These are phyloP conservation scores for Fusarium cicatricum DNA, from an alignment of 2,329 filamentous ascomycete genomes.

Conservation along the genomic window DNA sequence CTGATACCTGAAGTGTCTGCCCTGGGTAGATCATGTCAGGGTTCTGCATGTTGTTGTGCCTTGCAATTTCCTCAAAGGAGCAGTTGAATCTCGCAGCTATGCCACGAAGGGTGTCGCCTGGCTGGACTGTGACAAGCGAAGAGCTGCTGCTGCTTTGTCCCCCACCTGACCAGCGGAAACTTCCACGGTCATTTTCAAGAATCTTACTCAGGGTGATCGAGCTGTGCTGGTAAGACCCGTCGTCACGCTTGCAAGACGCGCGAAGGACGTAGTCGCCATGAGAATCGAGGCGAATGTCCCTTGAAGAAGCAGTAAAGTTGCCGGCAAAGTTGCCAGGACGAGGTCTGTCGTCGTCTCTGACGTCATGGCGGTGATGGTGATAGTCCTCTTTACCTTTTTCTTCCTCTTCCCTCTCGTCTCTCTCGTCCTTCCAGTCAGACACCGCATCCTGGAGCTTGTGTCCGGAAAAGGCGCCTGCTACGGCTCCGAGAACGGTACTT, in stretches of 20 bases:
- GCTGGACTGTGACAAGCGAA: conserved; percentile 48
- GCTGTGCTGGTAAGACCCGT: conserved; percentile 47
- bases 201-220: conserved; percentile 48
- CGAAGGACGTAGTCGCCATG: conserved; percentile 47
- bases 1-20: conserved; percentile 50
- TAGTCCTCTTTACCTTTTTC: conserved; percentile 42
- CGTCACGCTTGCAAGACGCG: conserved; percentile 45
- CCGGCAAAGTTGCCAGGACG: conserved; percentile 42
- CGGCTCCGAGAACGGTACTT: conserved; percentile 49
- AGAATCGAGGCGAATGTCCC: conserved; percentile 47
- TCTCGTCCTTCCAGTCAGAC: conserved; percentile 50
- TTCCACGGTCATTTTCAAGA: conserved; percentile 48
- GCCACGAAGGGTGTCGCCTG: conserved; percentile 52
- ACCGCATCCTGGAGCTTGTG: conserved; percentile 53
- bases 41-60: conserved; percentile 51
- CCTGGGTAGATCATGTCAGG: conserved; percentile 55
- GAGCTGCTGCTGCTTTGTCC: conserved; percentile 35
- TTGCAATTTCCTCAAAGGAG: conserved; percentile 51
- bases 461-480: conserved; percentile 53
- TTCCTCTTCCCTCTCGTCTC: conserved; percentile 47
- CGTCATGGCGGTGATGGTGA: conserved; percentile 5
- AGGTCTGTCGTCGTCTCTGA: not conserved
- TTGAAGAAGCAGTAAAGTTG: conserved; percentile 47
- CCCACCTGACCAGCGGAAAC: conserved; percentile 47
- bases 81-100: conserved; percentile 47